Evolutionary conservation across 1,139 yeast genomes (phyloP).

Genomic region (Blastobotrys illinoisensis): DNA sequence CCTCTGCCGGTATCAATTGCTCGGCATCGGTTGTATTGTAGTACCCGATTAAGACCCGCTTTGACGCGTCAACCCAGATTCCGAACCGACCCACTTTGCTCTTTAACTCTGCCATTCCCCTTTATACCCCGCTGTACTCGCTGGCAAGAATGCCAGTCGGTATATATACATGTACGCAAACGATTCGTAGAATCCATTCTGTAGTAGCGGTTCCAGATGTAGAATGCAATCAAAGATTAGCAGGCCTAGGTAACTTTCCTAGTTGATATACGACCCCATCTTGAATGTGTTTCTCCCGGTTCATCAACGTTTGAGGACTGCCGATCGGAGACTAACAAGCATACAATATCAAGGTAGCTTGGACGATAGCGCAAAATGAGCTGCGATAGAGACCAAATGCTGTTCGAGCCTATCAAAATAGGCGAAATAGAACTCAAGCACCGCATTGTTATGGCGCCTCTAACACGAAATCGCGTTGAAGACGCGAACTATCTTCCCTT

Average conservation of each 20-base stretch:
- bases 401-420: constrained; percentile 29
- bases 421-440: constrained; percentile 29
- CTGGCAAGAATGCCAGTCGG: too few relatives aligned
- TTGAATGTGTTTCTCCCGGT: too few relatives aligned
- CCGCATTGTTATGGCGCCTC: constrained; percentile 46
- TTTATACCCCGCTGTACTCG: too few relatives aligned
- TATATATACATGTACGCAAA: background rate
- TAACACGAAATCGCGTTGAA: constrained; percentile 43
- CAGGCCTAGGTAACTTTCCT: background rate
- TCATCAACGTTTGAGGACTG: too few relatives aligned
- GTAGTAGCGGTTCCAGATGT: background rate
- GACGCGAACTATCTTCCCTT: constrained; percentile 36
- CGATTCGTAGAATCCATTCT: background rate
- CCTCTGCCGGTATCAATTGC: background rate
- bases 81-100: background rate
- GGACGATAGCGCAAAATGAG: background rate
- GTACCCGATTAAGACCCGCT: background rate
- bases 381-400: background rate
- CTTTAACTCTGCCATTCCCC: background rate
- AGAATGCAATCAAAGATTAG: background rate
- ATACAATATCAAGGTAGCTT: background rate
- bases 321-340: background rate
- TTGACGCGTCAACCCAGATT: background rate
- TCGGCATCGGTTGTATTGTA: background rate
- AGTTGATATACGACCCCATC: background rate